Evolutionary conservation across 192 early-diverging fungal genomes (phyloP).

Genomic region (Chytriomyces confervae): DNA sequence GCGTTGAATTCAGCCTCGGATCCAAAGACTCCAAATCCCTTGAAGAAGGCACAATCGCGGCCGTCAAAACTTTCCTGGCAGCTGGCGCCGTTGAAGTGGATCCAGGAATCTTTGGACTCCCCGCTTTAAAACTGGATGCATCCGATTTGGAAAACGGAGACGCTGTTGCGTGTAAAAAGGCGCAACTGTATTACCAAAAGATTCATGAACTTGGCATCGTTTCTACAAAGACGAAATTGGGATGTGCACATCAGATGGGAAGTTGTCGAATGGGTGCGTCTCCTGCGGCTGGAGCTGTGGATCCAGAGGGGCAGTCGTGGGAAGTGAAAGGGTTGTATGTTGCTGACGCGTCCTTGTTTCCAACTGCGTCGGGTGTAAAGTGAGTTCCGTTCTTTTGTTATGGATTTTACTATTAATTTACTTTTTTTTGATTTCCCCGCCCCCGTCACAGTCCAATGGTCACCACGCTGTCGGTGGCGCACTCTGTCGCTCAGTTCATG

Average conservation of each 20-base stretch:
- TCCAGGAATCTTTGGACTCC: slow-evolving; percentile 52
- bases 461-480: slow-evolving; percentile 27
- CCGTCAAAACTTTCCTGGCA: slow-evolving; percentile 60
- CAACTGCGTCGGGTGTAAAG: slow-evolving; percentile 74
- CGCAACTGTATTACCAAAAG: slow-evolving; percentile 32
- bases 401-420: background rate
- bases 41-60: slow-evolving; percentile 47
- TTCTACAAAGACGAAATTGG: slow-evolving; percentile 38
- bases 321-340: slow-evolving; percentile 76
- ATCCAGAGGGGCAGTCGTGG: slow-evolving; percentile 75
- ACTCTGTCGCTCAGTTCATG: slow-evolving; percentile 36
- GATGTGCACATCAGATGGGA: slow-evolving; percentile 65
- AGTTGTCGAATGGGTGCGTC: slow-evolving; percentile 66
- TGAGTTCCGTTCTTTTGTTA: background rate
- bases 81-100: slow-evolving; percentile 66
- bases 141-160: slow-evolving; percentile 37
- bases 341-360: slow-evolving; percentile 73
- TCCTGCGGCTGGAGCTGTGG: slow-evolving; percentile 61
- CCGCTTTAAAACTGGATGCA: slow-evolving; percentile 1
- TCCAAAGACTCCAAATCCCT: slow-evolving; percentile 57
- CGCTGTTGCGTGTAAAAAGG: background rate
- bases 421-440: background rate
- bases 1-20: slow-evolving; percentile 61
- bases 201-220: slow-evolving; percentile 7
- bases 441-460: slow-evolving; percentile 39